Evolutionary conservation across 352 stramenopile species (phyloP), one percentile per base, ranked within the genome.

Genomic region (Saprolegnia parasitica): DNA sequence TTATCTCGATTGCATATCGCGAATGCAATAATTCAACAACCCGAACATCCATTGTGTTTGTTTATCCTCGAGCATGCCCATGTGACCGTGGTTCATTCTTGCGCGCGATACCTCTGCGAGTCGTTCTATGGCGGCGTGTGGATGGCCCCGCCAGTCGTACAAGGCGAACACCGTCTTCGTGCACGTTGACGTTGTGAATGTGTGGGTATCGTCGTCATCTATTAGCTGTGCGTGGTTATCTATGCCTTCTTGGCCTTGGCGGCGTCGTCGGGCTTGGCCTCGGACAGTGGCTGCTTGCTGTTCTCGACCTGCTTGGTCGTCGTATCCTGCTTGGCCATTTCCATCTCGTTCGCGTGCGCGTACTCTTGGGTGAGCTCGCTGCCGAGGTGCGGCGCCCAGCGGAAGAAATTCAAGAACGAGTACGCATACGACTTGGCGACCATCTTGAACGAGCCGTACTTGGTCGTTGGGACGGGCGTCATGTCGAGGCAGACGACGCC

Each of bases 401-500:
- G 83, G 47, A 94, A 88, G 23, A 82, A 37, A 47, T 89, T 89
- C 57, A 77, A 49, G 23, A 81, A 77, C 71, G 81, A 87, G 75
- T 91, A 78, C 45, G 90, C 23, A 45, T 91, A 78, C 52, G 83
- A 89, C 77, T 94, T 91, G 70, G 87, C 61, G 66, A 84, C 82
- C 73, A 91, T 83, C 72, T 94, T 91, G 63, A 78, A 74, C 13
- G 74, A 73, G 60, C 88, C 83, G 63, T 78, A 86, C 42, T 76
- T 78, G n/a, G 80, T 91, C 71, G 81, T 88, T 5, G 86, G 86
- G 74, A 94, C 89, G 46, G 86, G 83, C 61, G 84, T 91, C 60
- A 85, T 92, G 72, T 94, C 86, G 18, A 94, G 75, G 65, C 86
- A 94, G 21, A 94, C 77, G 11, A 92, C 84, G 29, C 86, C 86